Conservation (phyloP, 768 basidiomycete species). For the Brasilioporus rufonigricans region DNA sequence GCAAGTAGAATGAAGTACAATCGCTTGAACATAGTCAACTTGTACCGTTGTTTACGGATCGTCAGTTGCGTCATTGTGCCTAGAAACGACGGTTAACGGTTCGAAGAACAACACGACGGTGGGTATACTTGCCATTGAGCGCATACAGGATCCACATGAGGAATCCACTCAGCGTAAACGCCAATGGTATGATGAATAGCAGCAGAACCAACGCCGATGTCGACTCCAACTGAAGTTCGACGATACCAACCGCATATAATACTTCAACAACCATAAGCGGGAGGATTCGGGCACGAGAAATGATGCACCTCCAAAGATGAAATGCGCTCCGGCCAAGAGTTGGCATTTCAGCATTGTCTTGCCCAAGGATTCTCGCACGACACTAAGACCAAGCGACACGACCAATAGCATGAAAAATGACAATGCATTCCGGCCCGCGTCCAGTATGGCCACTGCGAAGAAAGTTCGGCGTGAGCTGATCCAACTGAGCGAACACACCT, state of each 20-base stretch:
- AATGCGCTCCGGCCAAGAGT: constrained; percentile 79
- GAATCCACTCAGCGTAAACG: constrained; percentile 94
- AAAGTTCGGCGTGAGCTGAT: background rate
- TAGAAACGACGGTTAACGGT: constrained; percentile 30
- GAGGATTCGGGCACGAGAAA: background rate
- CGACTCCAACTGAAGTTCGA: constrained; percentile 87
- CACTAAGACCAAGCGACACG: constrained; percentile 88
- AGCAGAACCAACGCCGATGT: constrained; percentile 83
- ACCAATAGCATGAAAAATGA: constrained; percentile 95
- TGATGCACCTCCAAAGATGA: constrained; percentile 85
- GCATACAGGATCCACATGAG: constrained; percentile 94
- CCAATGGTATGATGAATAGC: constrained; percentile 90
- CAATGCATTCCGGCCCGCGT: constrained; percentile 90
- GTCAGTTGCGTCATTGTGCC: constrained; percentile 87
- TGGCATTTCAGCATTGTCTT: constrained; percentile 82
- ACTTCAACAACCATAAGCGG: constrained; percentile 44
- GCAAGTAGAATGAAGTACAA: constrained; percentile 83
- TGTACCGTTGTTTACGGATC: constrained; percentile 83
- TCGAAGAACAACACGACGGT: background rate
- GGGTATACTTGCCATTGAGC: constrained; percentile 62
- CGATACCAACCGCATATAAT: constrained; percentile 92
- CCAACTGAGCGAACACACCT: constrained; percentile 22
- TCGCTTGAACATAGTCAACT: constrained; percentile 83
- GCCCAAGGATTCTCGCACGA: constrained; percentile 87
- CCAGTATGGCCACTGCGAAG: constrained; percentile 81